Evolutionary conservation across 2,329 filamentous ascomycete species (phyloP).

Genomic region (Cadophora malorum): DNA sequence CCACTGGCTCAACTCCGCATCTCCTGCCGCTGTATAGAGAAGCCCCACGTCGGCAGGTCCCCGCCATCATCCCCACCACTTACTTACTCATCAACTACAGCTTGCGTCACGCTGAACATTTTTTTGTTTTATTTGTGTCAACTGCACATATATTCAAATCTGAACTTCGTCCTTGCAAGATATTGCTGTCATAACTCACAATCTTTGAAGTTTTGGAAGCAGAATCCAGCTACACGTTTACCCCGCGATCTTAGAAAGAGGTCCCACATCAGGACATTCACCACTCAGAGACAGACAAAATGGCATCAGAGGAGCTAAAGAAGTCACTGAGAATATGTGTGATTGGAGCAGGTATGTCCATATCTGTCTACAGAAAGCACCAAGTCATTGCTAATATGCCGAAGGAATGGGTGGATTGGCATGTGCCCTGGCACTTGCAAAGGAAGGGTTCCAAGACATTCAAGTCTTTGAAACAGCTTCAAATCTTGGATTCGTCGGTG

Average conservation of each 20-base stretch:
- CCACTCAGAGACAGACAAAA: not conserved
- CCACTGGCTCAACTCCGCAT: not conserved
- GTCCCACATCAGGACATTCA: not conserved
- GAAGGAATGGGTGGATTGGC: constrained; percentile 81
- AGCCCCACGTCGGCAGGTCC: constrained; percentile 11
- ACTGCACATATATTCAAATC: not conserved
- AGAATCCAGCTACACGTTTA: not conserved
- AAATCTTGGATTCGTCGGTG: constrained; percentile 80
- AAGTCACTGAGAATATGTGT: constrained; percentile 19
- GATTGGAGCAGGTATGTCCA: constrained; percentile 24
- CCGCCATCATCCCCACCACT: constrained; percentile 5
- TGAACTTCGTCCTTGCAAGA: not conserved
- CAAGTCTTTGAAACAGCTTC: constrained; percentile 77
- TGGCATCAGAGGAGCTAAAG: constrained; percentile 7
- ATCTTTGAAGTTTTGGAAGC: not conserved
- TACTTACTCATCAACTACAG: not conserved
- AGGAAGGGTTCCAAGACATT: constrained; percentile 76
- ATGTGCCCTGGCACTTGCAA: constrained; percentile 74
- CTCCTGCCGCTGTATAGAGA: not conserved
- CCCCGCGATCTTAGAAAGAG: not conserved
- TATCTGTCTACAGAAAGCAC: not conserved
- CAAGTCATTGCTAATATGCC: constrained; percentile 11
- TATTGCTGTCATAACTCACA: not conserved
- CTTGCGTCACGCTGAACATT: not conserved
- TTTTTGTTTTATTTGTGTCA: not conserved